Evolutionary conservation across 495 filamentous ascomycete genomes (phyloP).

Genomic region (Hypoxylon subgilvum): DNA sequence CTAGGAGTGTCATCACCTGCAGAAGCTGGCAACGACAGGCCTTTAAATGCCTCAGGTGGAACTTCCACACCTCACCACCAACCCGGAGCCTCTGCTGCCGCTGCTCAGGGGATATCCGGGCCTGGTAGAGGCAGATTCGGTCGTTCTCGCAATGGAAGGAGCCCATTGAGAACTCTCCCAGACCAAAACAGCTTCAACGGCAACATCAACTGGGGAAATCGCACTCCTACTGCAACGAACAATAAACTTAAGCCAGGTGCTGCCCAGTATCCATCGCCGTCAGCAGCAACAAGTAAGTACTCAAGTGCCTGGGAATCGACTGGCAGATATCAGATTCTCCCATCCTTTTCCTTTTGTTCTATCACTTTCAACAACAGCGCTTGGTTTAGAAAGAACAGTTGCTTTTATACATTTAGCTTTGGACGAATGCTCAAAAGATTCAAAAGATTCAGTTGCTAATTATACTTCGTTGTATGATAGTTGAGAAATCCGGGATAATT

Average conservation of each 20-base stretch:
- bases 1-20: constrained; percentile 35
- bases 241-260: constrained; percentile 31
- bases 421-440: too few relatives aligned
- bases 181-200: constrained; percentile 60
- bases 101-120: constrained; percentile 73
- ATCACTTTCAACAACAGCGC: too few relatives aligned
- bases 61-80: constrained; percentile 45
- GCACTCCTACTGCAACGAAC: too few relatives aligned
- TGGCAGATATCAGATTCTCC: too few relatives aligned
- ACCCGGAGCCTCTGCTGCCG: constrained; percentile 43
- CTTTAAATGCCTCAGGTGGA: constrained; percentile 46
- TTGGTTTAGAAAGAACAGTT: too few relatives aligned
- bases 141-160: constrained; percentile 66
- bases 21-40: constrained; percentile 38
- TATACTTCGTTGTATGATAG: constrained; percentile 17
- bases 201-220: constrained; percentile 62
- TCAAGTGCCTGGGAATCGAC: too few relatives aligned
- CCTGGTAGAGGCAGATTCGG: constrained; percentile 81
- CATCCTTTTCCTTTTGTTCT: background rate
- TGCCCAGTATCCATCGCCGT: constrained; percentile 50
- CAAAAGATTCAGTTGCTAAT: constrained; percentile 18
- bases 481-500: constrained; percentile 77
- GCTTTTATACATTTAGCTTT: too few relatives aligned
- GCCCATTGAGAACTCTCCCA: constrained; percentile 64
- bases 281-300: too few relatives aligned